Evolutionary conservation across 805 yeast species (phyloP), one percentile per base, ranked within the genome.

Genomic region (Pichia cabralensis): DNA sequence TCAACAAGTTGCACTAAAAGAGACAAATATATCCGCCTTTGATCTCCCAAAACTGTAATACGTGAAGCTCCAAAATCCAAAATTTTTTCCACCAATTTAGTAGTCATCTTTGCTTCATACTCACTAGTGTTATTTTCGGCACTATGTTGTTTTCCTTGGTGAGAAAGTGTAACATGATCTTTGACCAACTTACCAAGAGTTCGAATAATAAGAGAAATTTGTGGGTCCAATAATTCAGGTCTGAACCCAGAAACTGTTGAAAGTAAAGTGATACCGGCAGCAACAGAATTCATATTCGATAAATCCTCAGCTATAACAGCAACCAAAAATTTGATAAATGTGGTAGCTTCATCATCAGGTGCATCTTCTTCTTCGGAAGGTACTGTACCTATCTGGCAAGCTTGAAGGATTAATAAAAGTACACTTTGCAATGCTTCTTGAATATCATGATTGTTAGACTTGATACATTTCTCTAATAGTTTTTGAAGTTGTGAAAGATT

Each of bases 1-100:
- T 92, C 98, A 43, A 92, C 82, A 43, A 89, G 64, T 46, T 89
- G 94, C 0, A 95, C 96, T 36, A 92, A 65, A 6, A 88, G 63
- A 0, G 94, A 77, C 42, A 92, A 59, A 53, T 88, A 92, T 18
- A 88, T 76, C 33, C 98, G 70, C 40, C 98, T 72, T 49, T 89
- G 95, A 47, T 92, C 99, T 2, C 95, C 96, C 18, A 94, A 62
- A n/a, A 73, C 69, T 0, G 94, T 74, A 5, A 92, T 83, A 44
- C 96, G 72, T 65, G 73, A 69, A 0, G 95, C 75, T 1, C 89
- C 75, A 34, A 89, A 67, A 43, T 79, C 77, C 34, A 92, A 61
- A 18, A 85, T 74, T 53, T 80, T 81, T 39, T 80, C 85, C 29
- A 92, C 61, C 23, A 86, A 58, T 39, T 70, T 74, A 1, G 92